A percentile compares a stretch with the other conserved stretches of the same genome.
phyloP scores from a whole-genome alignment of 441 rosid species.

The Erodium moschatum region DNA sequence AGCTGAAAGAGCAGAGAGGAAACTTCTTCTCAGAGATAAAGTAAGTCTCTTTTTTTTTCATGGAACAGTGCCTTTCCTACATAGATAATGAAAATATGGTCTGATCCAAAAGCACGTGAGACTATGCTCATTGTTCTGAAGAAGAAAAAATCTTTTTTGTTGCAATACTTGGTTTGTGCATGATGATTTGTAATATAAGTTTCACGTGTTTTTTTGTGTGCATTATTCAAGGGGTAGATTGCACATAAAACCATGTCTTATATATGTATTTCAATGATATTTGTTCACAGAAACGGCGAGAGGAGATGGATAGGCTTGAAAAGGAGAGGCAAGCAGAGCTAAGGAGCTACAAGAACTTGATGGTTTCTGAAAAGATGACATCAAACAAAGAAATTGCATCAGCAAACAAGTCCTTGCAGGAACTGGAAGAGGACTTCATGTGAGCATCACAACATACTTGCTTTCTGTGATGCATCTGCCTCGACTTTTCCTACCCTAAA shows the following conservation, averaged over 20 bases:
- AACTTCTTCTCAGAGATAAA: conserved; percentile 67
- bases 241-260: background rate
- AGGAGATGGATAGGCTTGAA: conserved; percentile 78
- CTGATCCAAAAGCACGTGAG: background rate
- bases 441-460: conserved; percentile 23
- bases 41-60: conserved; percentile 31
- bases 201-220: no score
- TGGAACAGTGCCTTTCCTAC: conserved; percentile 2
- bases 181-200: background rate
- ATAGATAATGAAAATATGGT: background rate
- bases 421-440: conserved; percentile 95
- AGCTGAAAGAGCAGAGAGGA: conserved; percentile 85
- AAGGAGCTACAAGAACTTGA: conserved; percentile 91
- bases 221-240: no score
- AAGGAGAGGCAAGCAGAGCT: conserved; percentile 84
- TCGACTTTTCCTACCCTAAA: conserved; percentile 13
- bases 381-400: conserved; percentile 85
- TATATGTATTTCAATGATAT: background rate
- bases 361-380: conserved; percentile 95
- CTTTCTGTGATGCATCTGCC: conserved; percentile 10
- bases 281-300: conserved; percentile 63
- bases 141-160: background rate
- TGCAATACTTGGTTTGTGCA: background rate
- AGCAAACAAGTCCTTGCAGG: conserved; percentile 78
- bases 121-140: no score